Base-by-base conservation (phyloP, 371 early-diverging fungal species). In the Actinomucor elegans region DNA sequence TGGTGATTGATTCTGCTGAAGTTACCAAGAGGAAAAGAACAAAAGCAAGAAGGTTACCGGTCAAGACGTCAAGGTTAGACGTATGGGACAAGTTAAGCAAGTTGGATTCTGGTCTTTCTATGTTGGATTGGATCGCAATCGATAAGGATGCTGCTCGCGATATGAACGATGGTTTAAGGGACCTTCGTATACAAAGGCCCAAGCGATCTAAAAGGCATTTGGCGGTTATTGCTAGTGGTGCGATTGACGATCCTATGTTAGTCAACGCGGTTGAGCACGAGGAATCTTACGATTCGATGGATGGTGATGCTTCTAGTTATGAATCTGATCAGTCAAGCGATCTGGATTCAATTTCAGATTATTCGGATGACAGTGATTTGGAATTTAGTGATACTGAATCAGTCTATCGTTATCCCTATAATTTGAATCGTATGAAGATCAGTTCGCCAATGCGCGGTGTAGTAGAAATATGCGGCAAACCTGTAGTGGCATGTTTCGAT, bases 71-170 rank as follows among this genome's bases (percentile, higher is more conserved):
- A n/a, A n/a, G n/a, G 48, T 31, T 35, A 17, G 52, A 59, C 9
- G 20, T 65, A 2, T 65, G 59, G 65, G 14, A 11, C 1, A 35
- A 21, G 10, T 15, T 59, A 2, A 2, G 23, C 0, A 27, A 44
- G 4, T 14, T 38, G 0, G 50, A 59, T 26, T 21, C 65, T 15
- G 59, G 65, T 0, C 17, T 65, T 0, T 43, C 41, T n/a, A 24
- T 65, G 27, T 33, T 47, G 0, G 52, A 65, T 12, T 59, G 59
- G 59, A 3, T 59, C 1, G 37, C 55, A 0, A 18, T 64, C 24
- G 64, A 64, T 35, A 55, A 52, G 18, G 24, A 31, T 6, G 57
- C 59, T 11, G 37, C 52, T 4, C 1, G 23, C 1, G 59, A 65
- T 27, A 1, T 65, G 0, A 24, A 52, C 2, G 59, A 65, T 42